phyloP scores from a whole-genome alignment of 176 grass and related monocot species.

The Triticum aestivum region IWGSC_CS_RefSeq_v2.1 NC_057813.1:58754793-58755292 shows the following conservation, averaged over 20 bases:
- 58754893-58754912: conserved; percentile 68
- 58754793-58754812: background rate
- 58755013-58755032: conserved; percentile 79
- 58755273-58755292: conserved; percentile 46
- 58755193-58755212: conserved; percentile 79
- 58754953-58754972: conserved; percentile 38
- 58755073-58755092: conserved; percentile 56
- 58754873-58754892: conserved; percentile 37
- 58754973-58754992: conserved; percentile 63
- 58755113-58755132: conserved; percentile 43
- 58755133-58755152: background rate
- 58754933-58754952: conserved; percentile 49
- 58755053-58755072: conserved; percentile 65
- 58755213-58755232: conserved; percentile 68
- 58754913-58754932: conserved; percentile 56
- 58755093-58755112: conserved; percentile 89
- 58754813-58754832: background rate
- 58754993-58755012: conserved; percentile 83
- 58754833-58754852: background rate
- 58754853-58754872: conserved; percentile 44
- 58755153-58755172: background rate
- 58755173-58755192: conserved; percentile 5
- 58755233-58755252: conserved; percentile 40
- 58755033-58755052: conserved; percentile 60
- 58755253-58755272: conserved; percentile 54